Evolutionary conservation across 208 protist genomes (phyloP).

Genomic region (Trichomonas tenax): DNA sequence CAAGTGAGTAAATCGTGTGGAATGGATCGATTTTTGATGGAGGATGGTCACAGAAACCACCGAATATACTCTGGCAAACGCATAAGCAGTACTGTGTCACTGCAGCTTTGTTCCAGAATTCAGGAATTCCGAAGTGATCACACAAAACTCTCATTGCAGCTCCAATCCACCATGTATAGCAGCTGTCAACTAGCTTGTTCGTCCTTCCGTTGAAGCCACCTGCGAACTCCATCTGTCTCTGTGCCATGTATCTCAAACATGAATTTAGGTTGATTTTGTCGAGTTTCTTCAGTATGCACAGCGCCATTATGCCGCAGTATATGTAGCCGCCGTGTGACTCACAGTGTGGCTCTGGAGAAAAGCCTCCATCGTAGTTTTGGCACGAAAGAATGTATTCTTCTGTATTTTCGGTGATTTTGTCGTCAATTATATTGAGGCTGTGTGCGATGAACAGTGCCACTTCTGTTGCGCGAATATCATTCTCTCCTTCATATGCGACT

Average conservation of each 20-base stretch:
- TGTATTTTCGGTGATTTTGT: background rate
- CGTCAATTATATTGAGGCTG: background rate
- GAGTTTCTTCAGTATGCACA: constrained; percentile 22
- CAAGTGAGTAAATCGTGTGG: background rate
- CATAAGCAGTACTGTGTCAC: background rate
- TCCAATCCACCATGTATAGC: constrained; percentile 40
- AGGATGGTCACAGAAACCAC: background rate
- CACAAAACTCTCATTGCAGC: background rate
- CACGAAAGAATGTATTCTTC: background rate
- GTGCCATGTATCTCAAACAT: constrained; percentile 24
- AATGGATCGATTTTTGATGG: background rate
- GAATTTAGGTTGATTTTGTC: constrained; percentile 14
- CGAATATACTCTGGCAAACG: background rate
- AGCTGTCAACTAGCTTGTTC: constrained; percentile 39
- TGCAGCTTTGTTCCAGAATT: background rate
- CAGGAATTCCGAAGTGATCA: background rate
- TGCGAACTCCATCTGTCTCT: constrained; percentile 24
- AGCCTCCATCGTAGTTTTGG: background rate
- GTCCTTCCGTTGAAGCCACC: constrained; percentile 39
- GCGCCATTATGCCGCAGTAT: constrained; percentile 27
- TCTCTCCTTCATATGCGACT: constrained; percentile 54
- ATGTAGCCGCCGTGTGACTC: constrained; percentile 40
- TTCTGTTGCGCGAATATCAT: constrained; percentile 40
- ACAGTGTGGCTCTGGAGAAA: background rate
- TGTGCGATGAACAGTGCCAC: background rate